Percentiles rank a stretch among this genome's conserved stretches.
These are phyloP conservation scores for Dioszegia crocea DNA, from an alignment of 768 basidiomycete species.

Conservation along the genomic window DNA sequence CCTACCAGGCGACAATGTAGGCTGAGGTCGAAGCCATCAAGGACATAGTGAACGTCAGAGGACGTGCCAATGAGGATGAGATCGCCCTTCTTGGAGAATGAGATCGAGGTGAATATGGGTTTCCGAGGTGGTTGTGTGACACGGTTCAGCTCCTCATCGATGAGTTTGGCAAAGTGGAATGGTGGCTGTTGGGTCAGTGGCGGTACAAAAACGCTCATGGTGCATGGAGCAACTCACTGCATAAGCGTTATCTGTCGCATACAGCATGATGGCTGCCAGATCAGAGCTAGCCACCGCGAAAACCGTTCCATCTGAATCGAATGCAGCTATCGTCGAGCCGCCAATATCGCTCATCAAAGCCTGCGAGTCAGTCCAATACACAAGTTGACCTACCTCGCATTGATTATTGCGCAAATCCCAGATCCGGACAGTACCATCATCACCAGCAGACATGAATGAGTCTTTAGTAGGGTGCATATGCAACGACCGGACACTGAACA, in stretches of 20 bases:
- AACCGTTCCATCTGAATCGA: slow-evolving; percentile 39
- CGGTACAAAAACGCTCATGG: neutral
- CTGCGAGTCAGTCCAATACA: slow-evolving; percentile 17
- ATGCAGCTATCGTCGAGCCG: slow-evolving; percentile 39
- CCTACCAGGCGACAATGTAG: slow-evolving; percentile 82
- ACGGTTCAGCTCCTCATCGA: slow-evolving; percentile 70
- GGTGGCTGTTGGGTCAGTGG: slow-evolving; percentile 56
- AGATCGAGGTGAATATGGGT: slow-evolving; percentile 83
- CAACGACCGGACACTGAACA: slow-evolving; percentile 69
- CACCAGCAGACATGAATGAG: slow-evolving; percentile 88
- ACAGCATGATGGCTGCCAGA: slow-evolving; percentile 38
- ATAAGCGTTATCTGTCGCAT: slow-evolving; percentile 29
- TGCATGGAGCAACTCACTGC: slow-evolving; percentile 21
- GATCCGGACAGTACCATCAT: slow-evolving; percentile 89
- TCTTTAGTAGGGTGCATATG: slow-evolving; percentile 91
- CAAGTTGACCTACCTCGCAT: slow-evolving; percentile 57
- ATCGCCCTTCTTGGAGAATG: slow-evolving; percentile 86
- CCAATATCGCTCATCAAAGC: slow-evolving; percentile 42
- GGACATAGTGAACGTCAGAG: slow-evolving; percentile 82
- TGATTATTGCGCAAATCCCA: slow-evolving; percentile 85
- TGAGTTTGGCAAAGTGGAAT: slow-evolving; percentile 74
- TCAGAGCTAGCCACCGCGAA: slow-evolving; percentile 43
- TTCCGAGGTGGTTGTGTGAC: slow-evolving; percentile 80
- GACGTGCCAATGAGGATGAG: slow-evolving; percentile 89
- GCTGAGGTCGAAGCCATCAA: slow-evolving; percentile 84